Percentiles rank a stretch among this genome's conserved stretches.
Evolutionary conservation across 2,329 filamentous ascomycete species (phyloP).

Genomic region (Sporothrix schenckii): DNA sequence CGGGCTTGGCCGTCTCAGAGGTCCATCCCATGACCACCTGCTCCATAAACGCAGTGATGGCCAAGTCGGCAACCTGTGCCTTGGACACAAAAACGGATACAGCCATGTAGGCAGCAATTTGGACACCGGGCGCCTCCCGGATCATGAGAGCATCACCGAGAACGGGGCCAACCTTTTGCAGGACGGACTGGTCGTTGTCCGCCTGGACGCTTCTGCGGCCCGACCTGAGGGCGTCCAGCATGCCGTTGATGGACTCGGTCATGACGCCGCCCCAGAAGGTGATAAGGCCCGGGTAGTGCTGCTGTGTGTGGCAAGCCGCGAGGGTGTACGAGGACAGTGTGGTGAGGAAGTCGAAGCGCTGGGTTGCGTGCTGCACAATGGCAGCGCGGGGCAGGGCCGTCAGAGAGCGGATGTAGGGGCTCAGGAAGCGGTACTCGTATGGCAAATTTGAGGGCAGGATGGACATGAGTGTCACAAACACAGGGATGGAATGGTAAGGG

Average conservation of each 20-base stretch:
- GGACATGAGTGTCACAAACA: conserved; percentile 83
- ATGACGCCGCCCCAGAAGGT: conserved; percentile 91
- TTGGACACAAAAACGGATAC: conserved; percentile 84
- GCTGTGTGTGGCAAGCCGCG: conserved; percentile 68
- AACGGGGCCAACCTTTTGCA: conserved; percentile 67
- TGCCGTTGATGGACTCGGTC: conserved; percentile 80
- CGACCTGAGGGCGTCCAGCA: conserved; percentile 75
- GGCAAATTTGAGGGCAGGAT: conserved; percentile 80
- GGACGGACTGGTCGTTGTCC: conserved; percentile 78
- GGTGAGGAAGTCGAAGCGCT: conserved; percentile 74
- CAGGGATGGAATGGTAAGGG: conserved; percentile 84
- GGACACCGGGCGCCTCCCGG: conserved; percentile 74
- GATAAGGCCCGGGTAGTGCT: conserved; percentile 75
- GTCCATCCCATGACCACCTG: conserved; percentile 79
- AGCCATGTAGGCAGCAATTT: conserved; percentile 90
- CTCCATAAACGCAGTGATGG: conserved; percentile 87
- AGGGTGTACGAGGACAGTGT: conserved; percentile 78
- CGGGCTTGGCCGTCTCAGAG: conserved; percentile 69
- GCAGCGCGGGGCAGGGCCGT: conserved; percentile 77
- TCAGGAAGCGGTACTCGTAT: conserved; percentile 77
- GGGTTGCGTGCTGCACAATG: conserved; percentile 80
- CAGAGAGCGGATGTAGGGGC: conserved; percentile 79
- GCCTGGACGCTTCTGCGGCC: conserved; percentile 75
- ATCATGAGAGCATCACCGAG: conserved; percentile 78
- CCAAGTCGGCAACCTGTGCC: conserved; percentile 73